These are phyloP conservation scores for Neurospora discreta DNA, from an alignment of 495 filamentous ascomycete species.

Conservation along the genomic window DNA sequence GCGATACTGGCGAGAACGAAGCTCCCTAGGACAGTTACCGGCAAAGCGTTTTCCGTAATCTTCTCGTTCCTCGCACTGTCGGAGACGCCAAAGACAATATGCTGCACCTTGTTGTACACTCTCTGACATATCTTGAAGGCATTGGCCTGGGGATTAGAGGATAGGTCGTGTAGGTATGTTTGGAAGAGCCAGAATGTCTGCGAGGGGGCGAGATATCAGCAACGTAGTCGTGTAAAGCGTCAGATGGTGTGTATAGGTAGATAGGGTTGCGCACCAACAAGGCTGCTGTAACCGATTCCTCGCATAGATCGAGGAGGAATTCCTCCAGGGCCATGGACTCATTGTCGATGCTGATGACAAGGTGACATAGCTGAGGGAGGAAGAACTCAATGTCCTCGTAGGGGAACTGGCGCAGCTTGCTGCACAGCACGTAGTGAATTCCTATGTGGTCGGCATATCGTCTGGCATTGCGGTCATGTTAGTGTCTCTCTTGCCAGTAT, in stretches of 20 bases:
- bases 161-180: conserved; percentile 66
- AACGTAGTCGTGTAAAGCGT: background rate
- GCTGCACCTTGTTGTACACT: conserved; percentile 71
- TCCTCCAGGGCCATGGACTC: conserved; percentile 77
- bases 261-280: conserved; percentile 45
- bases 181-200: conserved; percentile 80
- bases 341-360: conserved; percentile 67
- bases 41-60: conserved; percentile 64
- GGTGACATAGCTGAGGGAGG: conserved; percentile 68
- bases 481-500: background rate
- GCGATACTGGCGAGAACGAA: conserved; percentile 55
- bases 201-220: conserved; percentile 5
- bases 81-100: conserved; percentile 60
- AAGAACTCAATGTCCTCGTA: conserved; percentile 82
- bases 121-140: conserved; percentile 62
- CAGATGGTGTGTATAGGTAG: conserved; percentile 3
- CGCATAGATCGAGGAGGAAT: conserved; percentile 67
- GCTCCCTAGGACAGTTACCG: conserved; percentile 60
- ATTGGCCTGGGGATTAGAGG: conserved; percentile 52
- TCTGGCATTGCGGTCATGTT: conserved; percentile 26
- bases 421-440: conserved; percentile 69
- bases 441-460: conserved; percentile 75
- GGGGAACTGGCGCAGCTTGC: conserved; percentile 67
- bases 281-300: conserved; percentile 67
- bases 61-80: conserved; percentile 51